phyloP scores from a whole-genome alignment of 306 rosid species.

The Lathyrus sativus region DNA sequence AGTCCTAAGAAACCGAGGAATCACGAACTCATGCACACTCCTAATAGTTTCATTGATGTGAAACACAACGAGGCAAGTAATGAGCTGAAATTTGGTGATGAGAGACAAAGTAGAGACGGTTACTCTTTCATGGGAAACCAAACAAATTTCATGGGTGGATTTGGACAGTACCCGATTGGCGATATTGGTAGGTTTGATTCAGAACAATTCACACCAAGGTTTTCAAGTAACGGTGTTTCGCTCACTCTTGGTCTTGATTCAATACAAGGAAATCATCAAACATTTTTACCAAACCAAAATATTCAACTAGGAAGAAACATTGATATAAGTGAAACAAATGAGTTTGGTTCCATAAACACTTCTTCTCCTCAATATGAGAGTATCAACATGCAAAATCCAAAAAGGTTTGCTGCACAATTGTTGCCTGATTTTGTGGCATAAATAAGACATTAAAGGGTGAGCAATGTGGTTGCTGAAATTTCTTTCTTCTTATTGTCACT shows the following conservation, averaged over 20 bases:
- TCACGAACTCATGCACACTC: constrained; percentile 57
- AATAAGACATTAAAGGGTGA: constrained; percentile 38
- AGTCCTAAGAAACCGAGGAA: constrained; percentile 87
- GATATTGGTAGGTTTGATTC: constrained; percentile 84
- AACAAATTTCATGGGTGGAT: constrained; percentile 81
- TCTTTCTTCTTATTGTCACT: constrained; percentile 45
- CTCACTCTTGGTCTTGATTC: constrained; percentile 95
- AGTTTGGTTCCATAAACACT: constrained; percentile 68
- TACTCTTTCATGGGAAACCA: constrained; percentile 80
- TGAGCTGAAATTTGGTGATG: constrained; percentile 72
- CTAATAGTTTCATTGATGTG: constrained; percentile 54
- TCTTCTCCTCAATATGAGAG: constrained; percentile 78
- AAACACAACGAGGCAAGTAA: constrained; percentile 52
- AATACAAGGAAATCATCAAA: constrained; percentile 68
- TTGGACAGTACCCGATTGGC: constrained; percentile 90
- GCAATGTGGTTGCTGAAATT: constrained; percentile 42
- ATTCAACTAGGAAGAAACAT: constrained; percentile 80
- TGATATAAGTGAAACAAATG: constrained; percentile 69
- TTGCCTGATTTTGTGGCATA: constrained; percentile 88
- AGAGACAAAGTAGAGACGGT: constrained; percentile 76
- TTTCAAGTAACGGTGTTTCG: constrained; percentile 85
- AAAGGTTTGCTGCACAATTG: constrained; percentile 91
- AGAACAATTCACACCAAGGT: constrained; percentile 81
- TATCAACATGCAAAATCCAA: constrained; percentile 87
- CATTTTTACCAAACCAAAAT: constrained; percentile 74